Evolutionary conservation across 768 basidiomycete genomes (phyloP).

Genomic region (Tylopilus sp.): DNA sequence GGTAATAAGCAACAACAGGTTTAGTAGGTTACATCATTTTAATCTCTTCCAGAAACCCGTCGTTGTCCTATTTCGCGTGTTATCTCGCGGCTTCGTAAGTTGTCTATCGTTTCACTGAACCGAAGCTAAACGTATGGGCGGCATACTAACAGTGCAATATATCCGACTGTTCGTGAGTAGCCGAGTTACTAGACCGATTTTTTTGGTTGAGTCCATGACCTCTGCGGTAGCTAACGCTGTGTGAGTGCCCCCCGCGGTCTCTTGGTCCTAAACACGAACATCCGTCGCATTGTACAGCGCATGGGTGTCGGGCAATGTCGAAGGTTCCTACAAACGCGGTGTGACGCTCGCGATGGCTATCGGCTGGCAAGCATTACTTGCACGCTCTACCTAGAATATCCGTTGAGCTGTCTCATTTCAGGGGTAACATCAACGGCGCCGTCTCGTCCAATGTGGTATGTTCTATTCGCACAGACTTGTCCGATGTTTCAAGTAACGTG

Average conservation of each 20-base stretch:
- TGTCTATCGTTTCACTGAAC: slow-evolving; percentile 14
- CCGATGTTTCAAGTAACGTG: neutral
- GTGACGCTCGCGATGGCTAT: slow-evolving; percentile 70
- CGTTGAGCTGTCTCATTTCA: slow-evolving; percentile 12
- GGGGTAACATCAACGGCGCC: slow-evolving; percentile 67
- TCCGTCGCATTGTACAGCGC: slow-evolving; percentile 38
- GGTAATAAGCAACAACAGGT: slow-evolving; percentile 29
- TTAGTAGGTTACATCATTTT: slow-evolving; percentile 56
- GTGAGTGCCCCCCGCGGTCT: slow-evolving; percentile 31
- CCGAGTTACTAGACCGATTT: neutral
- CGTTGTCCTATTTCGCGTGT: slow-evolving; percentile 68
- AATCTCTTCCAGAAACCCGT: slow-evolving; percentile 54
- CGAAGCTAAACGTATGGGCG: neutral
- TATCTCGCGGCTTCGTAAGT: slow-evolving; percentile 50
- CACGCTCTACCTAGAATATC: slow-evolving; percentile 12
- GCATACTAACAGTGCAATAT: slow-evolving; percentile 36
- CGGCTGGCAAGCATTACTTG: slow-evolving; percentile 37
- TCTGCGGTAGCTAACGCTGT: slow-evolving; percentile 44
- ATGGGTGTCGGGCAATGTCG: slow-evolving; percentile 71
- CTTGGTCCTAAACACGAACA: slow-evolving; percentile 2
- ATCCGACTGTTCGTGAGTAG: slow-evolving; percentile 44
- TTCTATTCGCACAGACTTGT: slow-evolving; percentile 5
- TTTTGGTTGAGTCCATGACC: neutral
- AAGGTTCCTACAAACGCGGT: slow-evolving; percentile 72
- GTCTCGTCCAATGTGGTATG: slow-evolving; percentile 63